phyloP scores from a whole-genome alignment of 352 stramenopile genomes.

The Globisporangium ultimum region DNA sequence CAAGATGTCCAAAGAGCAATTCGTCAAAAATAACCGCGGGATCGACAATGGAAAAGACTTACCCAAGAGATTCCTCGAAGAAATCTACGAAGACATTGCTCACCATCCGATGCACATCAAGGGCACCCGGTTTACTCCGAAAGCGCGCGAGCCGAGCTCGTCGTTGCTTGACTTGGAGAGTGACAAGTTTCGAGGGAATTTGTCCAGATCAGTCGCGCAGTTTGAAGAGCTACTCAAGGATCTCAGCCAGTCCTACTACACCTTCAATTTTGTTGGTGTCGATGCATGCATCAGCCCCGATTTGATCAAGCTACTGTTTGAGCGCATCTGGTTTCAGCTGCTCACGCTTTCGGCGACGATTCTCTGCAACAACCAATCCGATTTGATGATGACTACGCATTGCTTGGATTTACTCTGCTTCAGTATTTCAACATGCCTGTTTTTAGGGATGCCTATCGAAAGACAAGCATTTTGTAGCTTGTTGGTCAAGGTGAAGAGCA shows the following conservation, averaged over 20 bases:
- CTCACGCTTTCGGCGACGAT: slow-evolving; percentile 84
- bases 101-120: slow-evolving; percentile 92
- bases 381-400: slow-evolving; percentile 76
- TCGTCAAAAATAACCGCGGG: slow-evolving; percentile 96
- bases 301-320: slow-evolving; percentile 90
- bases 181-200: slow-evolving; percentile 68
- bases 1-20: slow-evolving; percentile 96
- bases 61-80: slow-evolving; percentile 87
- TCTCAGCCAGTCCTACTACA: slow-evolving; percentile 71
- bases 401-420: slow-evolving; percentile 80
- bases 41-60: slow-evolving; percentile 92
- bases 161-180: slow-evolving; percentile 56
- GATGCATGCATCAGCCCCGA: slow-evolving; percentile 87
- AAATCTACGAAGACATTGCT: slow-evolving; percentile 96
- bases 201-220: slow-evolving; percentile 75
- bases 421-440: slow-evolving; percentile 81
- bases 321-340: slow-evolving; percentile 95
- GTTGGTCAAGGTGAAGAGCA: slow-evolving; percentile 66
- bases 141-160: slow-evolving; percentile 39
- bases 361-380: slow-evolving; percentile 69
- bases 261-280: slow-evolving; percentile 91
- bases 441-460: slow-evolving; percentile 74
- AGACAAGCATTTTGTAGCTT: slow-evolving; percentile 76
- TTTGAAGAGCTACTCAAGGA: slow-evolving; percentile 87
- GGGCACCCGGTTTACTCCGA: slow-evolving; percentile 50